Conservation (phyloP, 805 yeast species). For the Teunomyces pallodes region DNA sequence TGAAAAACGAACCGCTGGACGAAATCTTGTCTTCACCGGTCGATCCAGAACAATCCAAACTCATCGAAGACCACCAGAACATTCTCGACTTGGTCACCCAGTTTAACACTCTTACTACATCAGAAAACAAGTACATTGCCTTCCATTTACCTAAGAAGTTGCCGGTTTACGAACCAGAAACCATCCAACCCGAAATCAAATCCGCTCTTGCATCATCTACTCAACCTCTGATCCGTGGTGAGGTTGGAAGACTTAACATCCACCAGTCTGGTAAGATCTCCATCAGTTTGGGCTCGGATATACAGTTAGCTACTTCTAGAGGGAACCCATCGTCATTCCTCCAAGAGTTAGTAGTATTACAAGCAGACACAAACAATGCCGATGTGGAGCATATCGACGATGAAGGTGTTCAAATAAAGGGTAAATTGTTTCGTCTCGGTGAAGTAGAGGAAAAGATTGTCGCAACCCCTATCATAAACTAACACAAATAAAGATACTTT, state of each 20-base stretch:
- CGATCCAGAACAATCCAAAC: conserved; percentile 26
- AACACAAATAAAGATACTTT: neutral
- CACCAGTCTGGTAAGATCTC: conserved; percentile 85
- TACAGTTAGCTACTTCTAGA: conserved; percentile 60
- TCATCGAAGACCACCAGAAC: conserved; percentile 29
- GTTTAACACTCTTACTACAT: conserved; percentile 19
- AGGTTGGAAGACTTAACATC: conserved; percentile 67
- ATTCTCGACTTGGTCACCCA: conserved; percentile 27
- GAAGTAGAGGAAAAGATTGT: conserved; percentile 55
- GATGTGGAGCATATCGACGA: conserved; percentile 29
- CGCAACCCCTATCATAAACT: conserved; percentile 47
- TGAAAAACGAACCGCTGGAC: conserved; percentile 32
- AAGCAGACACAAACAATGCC: conserved; percentile 13
- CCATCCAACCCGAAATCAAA: conserved; percentile 2
- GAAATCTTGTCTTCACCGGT: conserved; percentile 9
- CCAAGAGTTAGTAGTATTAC: conserved; percentile 62
- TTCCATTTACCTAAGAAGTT: conserved; percentile 50
- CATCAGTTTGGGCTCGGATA: conserved; percentile 66
- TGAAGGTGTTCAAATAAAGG: conserved; percentile 17
- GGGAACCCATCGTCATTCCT: conserved; percentile 70
- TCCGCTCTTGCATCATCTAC: conserved; percentile 1
- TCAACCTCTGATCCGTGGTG: conserved; percentile 40
- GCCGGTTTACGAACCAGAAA: conserved; percentile 31
- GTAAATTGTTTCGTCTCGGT: conserved; percentile 48
- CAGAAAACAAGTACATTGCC: conserved; percentile 26